Percentiles rank a stretch among this genome's conserved stretches.
Evolutionary conservation across 495 filamentous ascomycete species (phyloP).

Genomic region (Penicillium cataractarum): DNA sequence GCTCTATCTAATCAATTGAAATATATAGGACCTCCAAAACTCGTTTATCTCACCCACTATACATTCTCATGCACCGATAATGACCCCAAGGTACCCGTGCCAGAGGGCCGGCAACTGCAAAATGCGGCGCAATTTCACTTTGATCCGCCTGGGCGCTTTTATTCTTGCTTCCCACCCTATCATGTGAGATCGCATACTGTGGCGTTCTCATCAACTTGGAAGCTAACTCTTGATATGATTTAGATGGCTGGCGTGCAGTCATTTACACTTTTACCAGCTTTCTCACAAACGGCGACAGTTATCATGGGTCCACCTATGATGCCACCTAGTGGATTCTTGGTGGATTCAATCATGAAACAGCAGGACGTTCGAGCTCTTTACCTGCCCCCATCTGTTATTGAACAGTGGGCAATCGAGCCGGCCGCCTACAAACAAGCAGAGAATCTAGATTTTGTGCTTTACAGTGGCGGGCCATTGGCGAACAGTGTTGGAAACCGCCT

Average conservation of each 20-base stretch:
- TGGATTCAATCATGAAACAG: slow-evolving; percentile 24
- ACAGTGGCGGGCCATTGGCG: slow-evolving; percentile 32
- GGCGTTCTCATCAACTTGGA: neutral
- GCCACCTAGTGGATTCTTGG: slow-evolving; percentile 28
- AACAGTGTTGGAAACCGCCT: slow-evolving; percentile 25
- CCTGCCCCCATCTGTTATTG: slow-evolving; percentile 27
- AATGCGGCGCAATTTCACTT: slow-evolving; percentile 30
- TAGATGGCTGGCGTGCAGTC: slow-evolving; percentile 16
- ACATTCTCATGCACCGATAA: slow-evolving; percentile 33
- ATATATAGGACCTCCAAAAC: slow-evolving; percentile 25
- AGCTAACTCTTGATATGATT: neutral
- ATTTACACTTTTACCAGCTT: slow-evolving; percentile 17
- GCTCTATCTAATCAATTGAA: neutral
- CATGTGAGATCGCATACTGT: slow-evolving; percentile 22
- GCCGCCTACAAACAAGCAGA: slow-evolving; percentile 22
- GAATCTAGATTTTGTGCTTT: slow-evolving; percentile 29
- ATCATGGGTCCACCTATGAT: slow-evolving; percentile 30
- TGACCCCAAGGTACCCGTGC: slow-evolving; percentile 30
- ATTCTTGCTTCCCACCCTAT: slow-evolving; percentile 32
- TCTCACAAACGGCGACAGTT: slow-evolving; percentile 21
- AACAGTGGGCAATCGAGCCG: slow-evolving; percentile 29
- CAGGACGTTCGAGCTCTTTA: slow-evolving; percentile 27
- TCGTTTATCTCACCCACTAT: slow-evolving; percentile 30
- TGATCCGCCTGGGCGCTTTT: slow-evolving; percentile 22
- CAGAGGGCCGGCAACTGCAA: slow-evolving; percentile 30